Base-by-base conservation (phyloP, 345 rosid genomes). In the Cardamine occulta region DNA sequence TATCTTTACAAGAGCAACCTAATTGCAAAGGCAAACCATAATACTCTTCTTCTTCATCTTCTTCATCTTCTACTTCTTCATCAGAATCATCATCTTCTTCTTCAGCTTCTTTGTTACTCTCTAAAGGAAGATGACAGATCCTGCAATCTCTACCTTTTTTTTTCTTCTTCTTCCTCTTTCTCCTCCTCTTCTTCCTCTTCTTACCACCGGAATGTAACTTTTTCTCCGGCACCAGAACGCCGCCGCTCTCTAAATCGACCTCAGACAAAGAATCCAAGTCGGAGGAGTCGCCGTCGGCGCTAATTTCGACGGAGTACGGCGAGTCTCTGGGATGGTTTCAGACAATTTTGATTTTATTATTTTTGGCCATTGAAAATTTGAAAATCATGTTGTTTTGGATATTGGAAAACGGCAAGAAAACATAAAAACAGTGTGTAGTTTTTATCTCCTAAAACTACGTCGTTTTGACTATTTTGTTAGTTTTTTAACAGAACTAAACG, bases 91-190 rank as follows among this genome's bases (percentile, higher is more conserved):
- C 77, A 35, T 63, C 60, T 0, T 68, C 80, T 15, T 52, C 75
- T 28, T 72, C 81, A 5, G 55, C 77, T n/a, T 40, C 73, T 49
- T 72, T 74, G 68, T 48, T 62, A 55, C 5, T 59, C 68, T 81
- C 86, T 51, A 85, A 74, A 81, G 85, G 83, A 68, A 86, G 62
- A 73, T 88, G 93, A 73, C 90, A 88, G 85, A 88, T 88, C 82
- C 93, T 85, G 77, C 93, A 88, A 61, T 88, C 87, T 71, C 76
- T 84, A 67, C 74, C 80, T 77, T 64, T 70, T 29, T 34, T 70
- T 69, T 66, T n/a, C n/a, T n/a, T 72, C 65, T 26, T 79, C 58
- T 34, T 79, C 62, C 56, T 55, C 34, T 26, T 82, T 40, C 55
- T 80, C 74, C 58, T 74, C 53, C 45, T 44, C 15, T 26, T 63